These are phyloP conservation scores for Calocera viscosa DNA, from an alignment of 768 basidiomycete genomes.

Conservation along the genomic window DNA sequence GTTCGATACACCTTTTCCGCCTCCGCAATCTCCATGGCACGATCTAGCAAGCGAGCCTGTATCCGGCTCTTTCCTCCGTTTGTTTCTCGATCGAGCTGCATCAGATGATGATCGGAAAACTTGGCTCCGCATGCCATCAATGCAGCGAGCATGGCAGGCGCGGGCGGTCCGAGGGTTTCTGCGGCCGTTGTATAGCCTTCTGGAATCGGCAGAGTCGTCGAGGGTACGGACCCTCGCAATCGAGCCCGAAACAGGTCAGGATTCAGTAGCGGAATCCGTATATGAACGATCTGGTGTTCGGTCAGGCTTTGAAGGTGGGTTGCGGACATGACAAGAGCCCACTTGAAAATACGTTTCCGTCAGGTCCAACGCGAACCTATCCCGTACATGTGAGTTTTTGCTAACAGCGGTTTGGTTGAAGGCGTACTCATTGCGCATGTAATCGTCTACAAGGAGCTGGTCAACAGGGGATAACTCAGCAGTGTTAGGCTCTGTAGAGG, in stretches of 20 bases:
- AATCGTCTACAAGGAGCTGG: background rate
- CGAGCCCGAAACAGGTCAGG: conserved; percentile 67
- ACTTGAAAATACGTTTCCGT: conserved; percentile 85
- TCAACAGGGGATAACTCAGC: background rate
- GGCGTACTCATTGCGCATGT: conserved; percentile 2
- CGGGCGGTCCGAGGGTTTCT: conserved; percentile 31
- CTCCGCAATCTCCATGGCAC: conserved; percentile 78
- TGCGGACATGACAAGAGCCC: conserved; percentile 4
- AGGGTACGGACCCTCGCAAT: conserved; percentile 34
- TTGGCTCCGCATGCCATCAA: conserved; percentile 87
- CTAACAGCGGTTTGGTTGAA: background rate
- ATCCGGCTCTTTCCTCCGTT: conserved; percentile 54
- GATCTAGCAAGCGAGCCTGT: conserved; percentile 62
- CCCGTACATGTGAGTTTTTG: background rate
- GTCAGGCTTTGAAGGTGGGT: conserved; percentile 32
- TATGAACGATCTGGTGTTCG: conserved; percentile 39
- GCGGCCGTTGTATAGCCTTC: background rate
- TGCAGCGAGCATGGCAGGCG: conserved; percentile 69
- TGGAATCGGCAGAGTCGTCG: conserved; percentile 15
- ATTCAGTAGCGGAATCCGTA: conserved; percentile 76
- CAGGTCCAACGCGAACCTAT: conserved; percentile 83
- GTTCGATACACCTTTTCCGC: conserved; percentile 74
- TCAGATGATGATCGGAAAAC: conserved; percentile 80
- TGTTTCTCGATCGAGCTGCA: conserved; percentile 57
- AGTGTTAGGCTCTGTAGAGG: background rate